A percentile compares a stretch with the other conserved stretches of the same genome.
These are phyloP conservation scores for Clonostachys sp. DNA, from an alignment of 2,329 filamentous ascomycete species.

Conservation along the genomic window DNA sequence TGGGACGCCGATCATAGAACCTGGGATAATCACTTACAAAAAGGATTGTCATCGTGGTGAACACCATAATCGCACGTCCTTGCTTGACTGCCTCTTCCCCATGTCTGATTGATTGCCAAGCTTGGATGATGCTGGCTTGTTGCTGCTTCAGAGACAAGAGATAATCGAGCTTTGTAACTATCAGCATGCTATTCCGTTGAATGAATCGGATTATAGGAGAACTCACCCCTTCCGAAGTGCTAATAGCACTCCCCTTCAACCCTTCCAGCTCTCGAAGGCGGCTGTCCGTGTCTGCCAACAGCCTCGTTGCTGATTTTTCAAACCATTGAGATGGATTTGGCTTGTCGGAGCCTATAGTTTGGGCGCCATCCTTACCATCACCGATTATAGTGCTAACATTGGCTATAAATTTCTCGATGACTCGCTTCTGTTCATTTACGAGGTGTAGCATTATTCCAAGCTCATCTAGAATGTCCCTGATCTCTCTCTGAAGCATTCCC, in stretches of 20 bases:
- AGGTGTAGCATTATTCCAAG: constrained; percentile 39
- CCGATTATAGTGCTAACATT: no score
- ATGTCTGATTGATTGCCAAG: constrained; percentile 30
- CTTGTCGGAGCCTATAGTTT: not conserved
- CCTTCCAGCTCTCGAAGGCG: constrained; percentile 1
- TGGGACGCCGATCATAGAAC: no score
- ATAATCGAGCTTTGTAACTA: constrained; percentile 17
- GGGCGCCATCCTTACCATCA: constrained; percentile 7
- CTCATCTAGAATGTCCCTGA: constrained; percentile 42
- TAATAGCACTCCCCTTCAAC: not conserved
- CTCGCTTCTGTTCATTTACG: constrained; percentile 23
- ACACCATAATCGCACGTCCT: constrained; percentile 36
- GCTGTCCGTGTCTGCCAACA: not conserved
- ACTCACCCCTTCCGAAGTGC: not conserved
- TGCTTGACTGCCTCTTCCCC: constrained; percentile 32
- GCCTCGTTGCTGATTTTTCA: not conserved
- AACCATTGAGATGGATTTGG: not conserved
- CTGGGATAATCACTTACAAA: constrained; percentile 21
- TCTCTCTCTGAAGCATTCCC: constrained; percentile 33
- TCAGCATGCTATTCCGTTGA: not conserved
- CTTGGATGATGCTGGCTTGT: constrained; percentile 37
- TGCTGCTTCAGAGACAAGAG: constrained; percentile 37
- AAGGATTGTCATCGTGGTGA: constrained; percentile 39
- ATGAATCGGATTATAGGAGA: no score
- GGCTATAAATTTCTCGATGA: constrained; percentile 16